phyloP scores from a whole-genome alignment of 31 red algal genomes.

The Odonthalia washingtoniensis region DNA sequence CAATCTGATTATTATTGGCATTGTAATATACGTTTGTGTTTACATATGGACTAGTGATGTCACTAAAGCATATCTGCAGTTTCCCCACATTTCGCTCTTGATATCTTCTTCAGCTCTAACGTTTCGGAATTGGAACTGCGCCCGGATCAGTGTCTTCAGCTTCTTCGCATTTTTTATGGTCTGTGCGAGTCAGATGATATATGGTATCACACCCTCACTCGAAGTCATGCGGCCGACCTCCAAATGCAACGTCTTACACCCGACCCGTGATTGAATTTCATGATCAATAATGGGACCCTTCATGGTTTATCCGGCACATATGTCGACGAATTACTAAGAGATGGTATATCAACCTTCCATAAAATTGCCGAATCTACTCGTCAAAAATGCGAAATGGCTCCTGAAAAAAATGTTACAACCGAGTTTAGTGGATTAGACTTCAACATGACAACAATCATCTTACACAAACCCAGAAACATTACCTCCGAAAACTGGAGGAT shows the following conservation, averaged over 20 bases:
- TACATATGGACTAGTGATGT: constrained; percentile 51
- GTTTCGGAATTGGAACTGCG: constrained; percentile 45
- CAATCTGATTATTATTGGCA: constrained; percentile 26
- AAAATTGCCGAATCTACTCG: not conserved
- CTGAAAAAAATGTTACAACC: constrained; percentile 2
- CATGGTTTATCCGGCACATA: constrained; percentile 30
- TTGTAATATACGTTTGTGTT: constrained; percentile 14
- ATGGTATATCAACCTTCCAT: not conserved
- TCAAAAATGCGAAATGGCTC: constrained; percentile 17
- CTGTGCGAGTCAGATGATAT: constrained; percentile 48
- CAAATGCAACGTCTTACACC: constrained; percentile 14
- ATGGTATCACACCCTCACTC: constrained; percentile 41
- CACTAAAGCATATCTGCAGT: too few species aligned
- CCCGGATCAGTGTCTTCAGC: constrained; percentile 32
- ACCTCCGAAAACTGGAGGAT: constrained; percentile 44
- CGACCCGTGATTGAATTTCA: constrained; percentile 43
- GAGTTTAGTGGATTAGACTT: constrained; percentile 25
- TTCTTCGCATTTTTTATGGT: constrained; percentile 43
- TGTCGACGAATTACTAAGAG: constrained; percentile 36
- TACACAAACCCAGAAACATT: constrained; percentile 16
- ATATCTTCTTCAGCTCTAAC: constrained; percentile 38
- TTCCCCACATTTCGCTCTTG: constrained; percentile 22
- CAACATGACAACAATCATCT: not conserved
- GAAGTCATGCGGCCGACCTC: too few species aligned
- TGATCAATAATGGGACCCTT: constrained; percentile 8